Evolutionary conservation across 2,329 filamentous ascomycete genomes (phyloP), one percentile per base, ranked within the genome.

Genomic region (Gaeumannomyces tritici): DNA sequence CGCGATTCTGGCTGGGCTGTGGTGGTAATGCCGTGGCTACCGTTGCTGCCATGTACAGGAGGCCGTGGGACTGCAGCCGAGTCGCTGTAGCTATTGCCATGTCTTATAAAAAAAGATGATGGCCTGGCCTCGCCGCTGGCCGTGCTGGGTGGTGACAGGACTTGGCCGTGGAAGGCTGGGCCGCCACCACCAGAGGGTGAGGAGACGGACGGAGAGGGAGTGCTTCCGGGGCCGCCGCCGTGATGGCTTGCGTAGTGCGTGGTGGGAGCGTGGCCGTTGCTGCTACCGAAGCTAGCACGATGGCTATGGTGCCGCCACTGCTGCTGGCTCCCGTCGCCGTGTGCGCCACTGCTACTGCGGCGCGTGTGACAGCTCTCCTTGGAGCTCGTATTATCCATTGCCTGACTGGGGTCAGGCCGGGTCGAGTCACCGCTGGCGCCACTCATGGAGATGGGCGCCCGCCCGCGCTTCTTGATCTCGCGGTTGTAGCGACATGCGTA

Each of bases 401-500:
- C n/a, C 51, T 60, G 33, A 54, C 64, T 62, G 21, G 55, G 60
- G 28, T 66, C 65, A 3, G 61, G 62, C 27, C 61, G 62, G 56
- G 51, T 62, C n/a, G 61, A 28, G 59, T 58, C 29, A 54, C 62
- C 42, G 54, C 31, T 21, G 61, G 58, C 13, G 57, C 55, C 42
- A 27, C 35, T 51, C 31, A 61, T 28, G 35, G 54, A 26, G 9
- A 61, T 64, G 47, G 73, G 73, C 27, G 71, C 65, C 13, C 74
- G 72, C 8, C 74, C 74, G 28, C 74, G 67, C 62, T 75, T 75
- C 67, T 74, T 75, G 27, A 75, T 67, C 51, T 73, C 68, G 27
- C 74, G 70, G 33, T 74, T 72, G 62, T 76, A 76, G 21, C 69
- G 69, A 62, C 74, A 76, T 24, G 69, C 68, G 60, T 75, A 75